Evolutionary conservation across 2,329 filamentous ascomycete species (phyloP), one percentile per base, ranked within the genome.

Genomic region (Talaromyces albobiverticillius): DNA sequence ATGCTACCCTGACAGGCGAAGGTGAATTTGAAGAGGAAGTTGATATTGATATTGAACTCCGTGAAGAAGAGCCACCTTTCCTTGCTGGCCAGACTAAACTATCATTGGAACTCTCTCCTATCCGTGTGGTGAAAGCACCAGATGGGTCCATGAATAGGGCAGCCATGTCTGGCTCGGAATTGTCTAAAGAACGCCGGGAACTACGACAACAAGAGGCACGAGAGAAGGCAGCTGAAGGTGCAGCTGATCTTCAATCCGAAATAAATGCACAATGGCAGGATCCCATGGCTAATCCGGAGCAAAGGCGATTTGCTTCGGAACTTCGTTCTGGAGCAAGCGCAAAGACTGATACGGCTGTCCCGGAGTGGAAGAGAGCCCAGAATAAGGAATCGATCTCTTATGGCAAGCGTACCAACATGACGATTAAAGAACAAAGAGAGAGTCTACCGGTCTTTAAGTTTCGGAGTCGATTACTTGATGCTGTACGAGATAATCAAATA

Each of bases 91-190:
- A 99, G 70, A 99, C 94, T 0, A 96, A 96, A 67, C 92, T 96
- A 67, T 96, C 91, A 9, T 79, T 99, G 8, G 94, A 99, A 66
- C 76, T 99, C 3, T 96, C 92, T 2, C 94, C 94, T 0, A 99
- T 99, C 58, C 83, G 95, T 60, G 92, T 99, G 20, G 90, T 99
- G 63, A 97, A 97, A 72, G 94, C 94, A 1, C 95, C 94, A 0
- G 94, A 99, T 71, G 94, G 94, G n/a, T 97, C 93, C 3, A 86
- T 99, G 72, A 99, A 99, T 68, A 83, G 94, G 65, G 90, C 95
- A 46, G 95, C 95, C 14, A 96, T 97, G 89, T 87, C 92, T 8
- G 93, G 94, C 42, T 92, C 93, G 14, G 82, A 86, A 4, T 74
- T 99, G 13, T 89, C 93, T 3, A 95, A 94, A 68, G 94, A 99